A percentile compares a stretch with the other conserved stretches of the same genome.
These are phyloP conservation scores for Acanthamoeba divionensis DNA, from an alignment of 208 protist species.

Conservation along the genomic window DNA sequence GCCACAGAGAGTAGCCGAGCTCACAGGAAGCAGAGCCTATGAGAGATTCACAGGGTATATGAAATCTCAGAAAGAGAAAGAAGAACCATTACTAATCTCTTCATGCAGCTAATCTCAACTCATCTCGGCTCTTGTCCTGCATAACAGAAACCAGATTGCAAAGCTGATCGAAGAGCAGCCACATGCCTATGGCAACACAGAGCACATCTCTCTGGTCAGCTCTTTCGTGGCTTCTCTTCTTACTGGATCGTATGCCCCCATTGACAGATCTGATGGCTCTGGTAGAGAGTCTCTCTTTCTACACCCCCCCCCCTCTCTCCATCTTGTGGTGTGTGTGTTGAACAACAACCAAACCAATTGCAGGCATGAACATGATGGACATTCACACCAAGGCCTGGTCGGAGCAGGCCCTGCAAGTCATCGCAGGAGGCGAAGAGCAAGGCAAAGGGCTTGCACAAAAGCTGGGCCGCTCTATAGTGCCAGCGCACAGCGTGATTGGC, in stretches of 20 bases:
- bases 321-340: background rate
- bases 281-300: background rate
- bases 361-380: slow-evolving; percentile 76
- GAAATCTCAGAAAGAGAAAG: background rate
- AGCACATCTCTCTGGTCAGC: slow-evolving; percentile 71
- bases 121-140: background rate
- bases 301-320: background rate
- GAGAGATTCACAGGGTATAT: slow-evolving; percentile 72
- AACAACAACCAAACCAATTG: too few species aligned
- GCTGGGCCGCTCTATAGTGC: slow-evolving; percentile 39
- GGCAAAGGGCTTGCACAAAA: background rate
- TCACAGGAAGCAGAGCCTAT: slow-evolving; percentile 60
- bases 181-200: slow-evolving; percentile 2
- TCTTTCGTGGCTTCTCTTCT: slow-evolving; percentile 72
- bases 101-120: background rate
- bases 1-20: slow-evolving; percentile 50
- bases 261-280: slow-evolving; percentile 67
- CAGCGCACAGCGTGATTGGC: slow-evolving; percentile 22
- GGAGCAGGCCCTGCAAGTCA: background rate
- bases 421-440: background rate
- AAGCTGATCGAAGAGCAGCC: slow-evolving; percentile 38
- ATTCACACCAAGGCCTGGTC: slow-evolving; percentile 63
- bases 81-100: background rate
- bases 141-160: slow-evolving; percentile 61
- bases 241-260: slow-evolving; percentile 65